These are phyloP conservation scores for Bocquillonia castaneifolia DNA, from an alignment of 441 rosid genomes.

Conservation along the genomic window DNA sequence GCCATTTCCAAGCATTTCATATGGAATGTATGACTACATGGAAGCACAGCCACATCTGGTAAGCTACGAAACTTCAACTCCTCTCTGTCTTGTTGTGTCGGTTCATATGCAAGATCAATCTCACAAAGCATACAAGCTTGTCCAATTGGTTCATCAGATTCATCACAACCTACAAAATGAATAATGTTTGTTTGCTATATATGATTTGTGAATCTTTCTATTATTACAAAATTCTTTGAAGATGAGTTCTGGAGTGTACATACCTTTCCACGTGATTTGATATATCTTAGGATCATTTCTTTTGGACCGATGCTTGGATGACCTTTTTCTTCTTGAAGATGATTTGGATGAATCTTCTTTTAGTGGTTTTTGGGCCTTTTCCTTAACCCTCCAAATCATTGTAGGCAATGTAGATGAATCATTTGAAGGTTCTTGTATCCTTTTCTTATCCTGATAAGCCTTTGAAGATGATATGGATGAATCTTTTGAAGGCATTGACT, in stretches of 20 bases:
- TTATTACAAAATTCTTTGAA: not conserved
- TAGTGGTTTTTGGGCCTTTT: not conserved
- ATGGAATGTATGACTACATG: slow-evolving; percentile 37
- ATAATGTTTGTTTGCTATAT: not conserved
- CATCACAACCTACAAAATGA: slow-evolving; percentile 14
- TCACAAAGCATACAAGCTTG: slow-evolving; percentile 21
- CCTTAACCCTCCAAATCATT: not conserved
- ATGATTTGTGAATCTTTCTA: not conserved
- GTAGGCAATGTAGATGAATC: not conserved
- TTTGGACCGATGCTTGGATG: too few relatives aligned
- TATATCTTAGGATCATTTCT: too few relatives aligned
- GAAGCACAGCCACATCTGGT: slow-evolving; percentile 29
- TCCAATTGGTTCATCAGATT: not conserved
- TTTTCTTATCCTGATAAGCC: not conserved
- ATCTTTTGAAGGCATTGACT: too few relatives aligned
- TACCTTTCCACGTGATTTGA: slow-evolving; percentile 4
- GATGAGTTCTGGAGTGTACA: not conserved
- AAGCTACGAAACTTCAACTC: not conserved
- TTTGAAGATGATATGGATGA: not conserved
- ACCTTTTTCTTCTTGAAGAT: not conserved
- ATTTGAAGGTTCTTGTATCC: not conserved
- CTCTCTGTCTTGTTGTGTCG: not conserved
- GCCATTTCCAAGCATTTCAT: slow-evolving; percentile 13
- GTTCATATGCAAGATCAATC: slow-evolving; percentile 23
- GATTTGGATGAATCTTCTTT: not conserved